Conservation (phyloP, 2,329 filamentous ascomycete species). For the Aureobasidium mangrovei region DNA sequence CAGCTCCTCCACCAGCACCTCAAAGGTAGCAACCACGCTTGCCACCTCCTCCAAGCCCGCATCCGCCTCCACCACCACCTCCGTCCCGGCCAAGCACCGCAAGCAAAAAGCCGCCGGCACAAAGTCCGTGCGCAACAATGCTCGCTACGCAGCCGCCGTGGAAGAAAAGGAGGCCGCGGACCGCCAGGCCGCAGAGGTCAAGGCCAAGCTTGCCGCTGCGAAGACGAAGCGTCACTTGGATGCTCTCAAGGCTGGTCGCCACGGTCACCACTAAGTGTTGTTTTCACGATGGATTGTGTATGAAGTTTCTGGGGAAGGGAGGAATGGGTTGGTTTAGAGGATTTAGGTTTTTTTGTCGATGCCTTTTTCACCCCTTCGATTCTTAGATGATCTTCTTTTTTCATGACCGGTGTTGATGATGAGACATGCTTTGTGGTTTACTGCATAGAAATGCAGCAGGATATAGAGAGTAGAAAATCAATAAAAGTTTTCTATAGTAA, state of each 20-base stretch:
- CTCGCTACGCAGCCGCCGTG: constrained; percentile 6
- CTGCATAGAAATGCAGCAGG: no score
- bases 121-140: neutral
- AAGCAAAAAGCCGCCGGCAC: neutral
- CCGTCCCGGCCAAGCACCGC: neutral
- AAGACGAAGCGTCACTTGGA: neutral
- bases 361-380: no score
- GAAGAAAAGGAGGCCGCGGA: neutral
- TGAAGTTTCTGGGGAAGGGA: neutral
- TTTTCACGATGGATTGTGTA: neutral
- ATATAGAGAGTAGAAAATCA: no score
- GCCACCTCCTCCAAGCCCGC: neutral
- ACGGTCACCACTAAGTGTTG: neutral
- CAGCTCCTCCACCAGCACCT: neutral
- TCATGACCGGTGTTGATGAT: no score
- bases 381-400: no score
- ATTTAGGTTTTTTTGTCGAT: no score
- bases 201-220: constrained; percentile 4
- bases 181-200: constrained; percentile 7
- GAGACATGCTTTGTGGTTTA: no score
- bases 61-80: neutral
- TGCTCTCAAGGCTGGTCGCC: constrained; percentile 8
- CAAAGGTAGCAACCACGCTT: neutral
- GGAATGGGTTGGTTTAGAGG: no score
- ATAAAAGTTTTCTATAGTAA: no score